phyloP scores from a whole-genome alignment of 2,329 filamentous ascomycete genomes.

The Ophiognomonia clavigignenti-juglandacearum region DNA sequence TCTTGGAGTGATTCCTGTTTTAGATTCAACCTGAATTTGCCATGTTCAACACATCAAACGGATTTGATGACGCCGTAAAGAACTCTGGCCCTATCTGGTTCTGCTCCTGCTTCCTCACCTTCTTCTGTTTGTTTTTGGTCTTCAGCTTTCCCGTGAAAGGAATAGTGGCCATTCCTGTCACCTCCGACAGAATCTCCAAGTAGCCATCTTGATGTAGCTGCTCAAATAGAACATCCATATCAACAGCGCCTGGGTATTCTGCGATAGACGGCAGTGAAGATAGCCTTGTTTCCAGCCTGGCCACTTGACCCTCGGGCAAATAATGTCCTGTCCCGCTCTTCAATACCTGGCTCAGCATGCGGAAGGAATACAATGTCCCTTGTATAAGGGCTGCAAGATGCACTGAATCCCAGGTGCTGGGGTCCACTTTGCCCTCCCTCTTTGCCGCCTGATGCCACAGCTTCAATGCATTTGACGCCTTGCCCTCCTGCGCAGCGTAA shows the following conservation, averaged over 20 bases:
- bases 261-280: conserved; percentile 9
- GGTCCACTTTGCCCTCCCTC: conserved; percentile 24
- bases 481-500: conserved; percentile 27
- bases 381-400: conserved; percentile 60
- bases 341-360: conserved; percentile 48
- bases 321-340: conserved; percentile 10
- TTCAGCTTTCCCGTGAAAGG: background rate
- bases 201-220: background rate
- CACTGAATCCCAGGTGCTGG: conserved; percentile 50
- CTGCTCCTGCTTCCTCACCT: background rate
- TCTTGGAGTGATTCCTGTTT: background rate
- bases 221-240: conserved; percentile 1
- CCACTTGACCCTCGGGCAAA: background rate
- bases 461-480: conserved; percentile 25
- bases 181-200: background rate
- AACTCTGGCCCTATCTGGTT: background rate
- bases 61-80: background rate
- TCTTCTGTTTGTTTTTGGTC: background rate
- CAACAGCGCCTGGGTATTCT: conserved; percentile 1
- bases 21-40: background rate
- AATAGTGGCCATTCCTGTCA: background rate
- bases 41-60: conserved; percentile 6
- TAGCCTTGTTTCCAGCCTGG: conserved; percentile 1
- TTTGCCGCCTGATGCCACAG: conserved; percentile 24
- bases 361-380: conserved; percentile 56